These are phyloP conservation scores for Penicillium corylophilum DNA, from an alignment of 2,329 filamentous ascomycete species.

Conservation along the genomic window DNA sequence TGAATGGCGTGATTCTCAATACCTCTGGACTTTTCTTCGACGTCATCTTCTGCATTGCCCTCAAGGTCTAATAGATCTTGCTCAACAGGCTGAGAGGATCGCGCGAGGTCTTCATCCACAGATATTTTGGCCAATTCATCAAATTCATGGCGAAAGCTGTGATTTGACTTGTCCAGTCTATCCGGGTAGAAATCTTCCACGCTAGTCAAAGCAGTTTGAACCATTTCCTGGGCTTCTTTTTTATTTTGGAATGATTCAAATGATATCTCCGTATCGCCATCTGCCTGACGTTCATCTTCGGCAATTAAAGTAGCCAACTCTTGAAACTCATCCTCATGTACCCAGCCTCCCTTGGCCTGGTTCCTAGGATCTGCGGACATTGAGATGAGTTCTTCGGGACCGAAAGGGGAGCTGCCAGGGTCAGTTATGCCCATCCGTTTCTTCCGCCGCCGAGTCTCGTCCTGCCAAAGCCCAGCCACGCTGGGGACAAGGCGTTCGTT, in stretches of 20 bases:
- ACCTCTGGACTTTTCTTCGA: conserved; percentile 12
- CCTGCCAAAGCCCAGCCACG: conserved; percentile 89
- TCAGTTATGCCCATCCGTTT: conserved; percentile 64
- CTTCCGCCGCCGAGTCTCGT: conserved; percentile 79
- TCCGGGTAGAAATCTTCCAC: conserved; percentile 82
- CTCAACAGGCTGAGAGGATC: conserved; percentile 46
- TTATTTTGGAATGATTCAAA: conserved; percentile 64
- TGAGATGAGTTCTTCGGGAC: conserved; percentile 75
- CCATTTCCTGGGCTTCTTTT: conserved; percentile 59
- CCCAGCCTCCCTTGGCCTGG: conserved; percentile 75
- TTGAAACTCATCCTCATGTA: conserved; percentile 83
- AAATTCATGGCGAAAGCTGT: conserved; percentile 7
- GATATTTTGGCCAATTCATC: conserved; percentile 42
- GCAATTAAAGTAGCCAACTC: conserved; percentile 64
- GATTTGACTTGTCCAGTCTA: conserved; percentile 49
- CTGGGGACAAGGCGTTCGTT: conserved; percentile 86
- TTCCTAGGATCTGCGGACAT: conserved; percentile 83
- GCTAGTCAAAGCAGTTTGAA: conserved; percentile 71
- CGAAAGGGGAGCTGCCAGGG: conserved; percentile 72
- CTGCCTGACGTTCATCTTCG: conserved; percentile 59
- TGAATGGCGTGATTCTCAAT: conserved; percentile 14
- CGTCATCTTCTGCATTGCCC: conserved; percentile 32
- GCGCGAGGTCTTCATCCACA: conserved; percentile 64
- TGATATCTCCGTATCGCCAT: conserved; percentile 44
- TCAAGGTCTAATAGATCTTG: conserved; percentile 45